These are phyloP conservation scores for Candida palmyrensis DNA, from an alignment of 805 yeast genomes.

Conservation along the genomic window DNA sequence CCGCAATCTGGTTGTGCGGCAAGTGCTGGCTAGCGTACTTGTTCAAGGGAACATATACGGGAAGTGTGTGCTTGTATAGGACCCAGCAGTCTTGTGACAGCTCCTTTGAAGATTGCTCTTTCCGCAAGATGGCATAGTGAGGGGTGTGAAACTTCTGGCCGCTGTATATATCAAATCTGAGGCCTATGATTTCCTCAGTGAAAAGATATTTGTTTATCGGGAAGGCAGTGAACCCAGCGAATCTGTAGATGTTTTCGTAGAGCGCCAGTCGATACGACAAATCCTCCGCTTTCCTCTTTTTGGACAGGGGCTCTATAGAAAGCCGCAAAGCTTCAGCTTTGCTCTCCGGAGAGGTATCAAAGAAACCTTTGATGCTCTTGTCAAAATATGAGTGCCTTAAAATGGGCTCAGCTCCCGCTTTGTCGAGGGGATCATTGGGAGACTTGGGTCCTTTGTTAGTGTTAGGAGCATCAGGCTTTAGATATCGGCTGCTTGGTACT, in stretches of 20 bases:
- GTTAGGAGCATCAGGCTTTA: too few species aligned
- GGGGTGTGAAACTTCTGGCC: slow-evolving; percentile 29
- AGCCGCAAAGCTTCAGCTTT: too few species aligned
- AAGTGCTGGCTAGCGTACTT: slow-evolving; percentile 10
- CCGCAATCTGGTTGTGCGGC: slow-evolving; percentile 7
- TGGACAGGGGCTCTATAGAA: too few species aligned
- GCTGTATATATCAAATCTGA: slow-evolving; percentile 45
- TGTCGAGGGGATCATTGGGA: too few species aligned
- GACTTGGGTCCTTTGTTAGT: too few species aligned
- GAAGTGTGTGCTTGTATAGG: slow-evolving; percentile 32
- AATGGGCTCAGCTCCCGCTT: too few species aligned
- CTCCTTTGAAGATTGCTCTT: slow-evolving; percentile 6
- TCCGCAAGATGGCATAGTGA: slow-evolving; percentile 43
- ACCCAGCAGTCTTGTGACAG: slow-evolving; percentile 16
- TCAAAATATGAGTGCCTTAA: too few species aligned
- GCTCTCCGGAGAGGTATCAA: too few species aligned
- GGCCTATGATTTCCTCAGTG: slow-evolving; percentile 35
- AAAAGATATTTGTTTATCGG: slow-evolving; percentile 38
- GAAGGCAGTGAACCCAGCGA: slow-evolving; percentile 48
- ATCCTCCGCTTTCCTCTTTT: too few species aligned
- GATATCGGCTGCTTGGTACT: too few species aligned
- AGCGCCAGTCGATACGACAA: too few species aligned
- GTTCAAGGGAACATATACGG: slow-evolving; percentile 24
- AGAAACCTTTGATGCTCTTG: too few species aligned
- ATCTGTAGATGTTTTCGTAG: slow-evolving; percentile 42